Evolutionary conservation across 306 rosid species (phyloP).

Genomic region (Oxytropis ochrocephala): DNA sequence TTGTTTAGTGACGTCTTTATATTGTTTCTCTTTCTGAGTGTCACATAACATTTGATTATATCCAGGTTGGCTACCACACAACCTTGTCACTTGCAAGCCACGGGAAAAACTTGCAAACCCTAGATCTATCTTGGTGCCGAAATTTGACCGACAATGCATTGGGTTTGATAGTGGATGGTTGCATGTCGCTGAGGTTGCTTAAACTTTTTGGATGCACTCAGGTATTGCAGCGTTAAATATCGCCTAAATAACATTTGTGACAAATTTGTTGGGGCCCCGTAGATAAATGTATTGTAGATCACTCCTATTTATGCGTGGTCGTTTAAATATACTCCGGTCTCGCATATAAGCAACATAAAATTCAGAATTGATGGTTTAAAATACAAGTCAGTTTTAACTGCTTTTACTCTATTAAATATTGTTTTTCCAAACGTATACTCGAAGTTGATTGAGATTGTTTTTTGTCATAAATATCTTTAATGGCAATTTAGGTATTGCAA

Average conservation of each 20-base stretch:
- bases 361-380: no score
- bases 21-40: conserved; percentile 15
- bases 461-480: no score
- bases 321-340: neutral
- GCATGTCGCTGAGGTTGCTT: conserved; percentile 56
- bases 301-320: neutral
- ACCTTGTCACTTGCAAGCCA: conserved; percentile 59
- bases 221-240: conserved; percentile 37
- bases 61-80: conserved; percentile 71
- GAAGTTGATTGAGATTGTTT: no score
- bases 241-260: neutral
- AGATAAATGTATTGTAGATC: neutral
- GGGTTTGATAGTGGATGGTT: conserved; percentile 79
- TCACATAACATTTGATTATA: conserved; percentile 3
- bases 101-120: conserved; percentile 46
- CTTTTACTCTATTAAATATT: no score
- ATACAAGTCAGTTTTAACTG: no score
- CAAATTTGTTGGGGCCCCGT: neutral
- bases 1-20: neutral
- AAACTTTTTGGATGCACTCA: conserved; percentile 84
- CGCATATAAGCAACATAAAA: no score
- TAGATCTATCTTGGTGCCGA: conserved; percentile 92
- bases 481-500: no score
- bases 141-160: conserved; percentile 64
- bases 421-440: no score